Conservation (phyloP, 1,284 basidiomycete species). For the Cerrena zonata region DNA sequence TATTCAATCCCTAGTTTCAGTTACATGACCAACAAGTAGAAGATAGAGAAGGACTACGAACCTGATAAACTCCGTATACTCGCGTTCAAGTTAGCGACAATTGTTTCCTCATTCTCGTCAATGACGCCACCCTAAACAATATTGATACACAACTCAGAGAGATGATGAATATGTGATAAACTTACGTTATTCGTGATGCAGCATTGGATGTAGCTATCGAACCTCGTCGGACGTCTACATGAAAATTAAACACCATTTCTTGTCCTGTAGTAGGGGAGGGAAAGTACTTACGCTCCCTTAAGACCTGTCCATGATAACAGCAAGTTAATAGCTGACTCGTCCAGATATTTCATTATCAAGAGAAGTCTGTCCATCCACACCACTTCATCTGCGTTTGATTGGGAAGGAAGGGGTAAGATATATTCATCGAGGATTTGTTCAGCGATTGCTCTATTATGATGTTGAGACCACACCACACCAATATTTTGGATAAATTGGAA, state of each 20-base stretch:
- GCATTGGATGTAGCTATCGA: conserved; percentile 59
- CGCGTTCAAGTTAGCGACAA: conserved; percentile 51
- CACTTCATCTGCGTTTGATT: conserved; percentile 63
- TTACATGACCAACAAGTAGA: not conserved
- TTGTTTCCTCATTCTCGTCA: conserved; percentile 66
- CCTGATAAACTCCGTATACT: conserved; percentile 59
- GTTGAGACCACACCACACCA: too few species aligned
- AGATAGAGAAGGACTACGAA: conserved; percentile 27
- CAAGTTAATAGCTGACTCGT: conserved; percentile 51
- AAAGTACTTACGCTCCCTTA: conserved; percentile 51
- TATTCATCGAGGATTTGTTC: conserved; percentile 67
- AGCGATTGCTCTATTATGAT: conserved; percentile 50
- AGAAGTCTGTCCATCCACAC: conserved; percentile 84
- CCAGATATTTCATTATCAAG: conserved; percentile 67
- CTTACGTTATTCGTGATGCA: conserved; percentile 80
- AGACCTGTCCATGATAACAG: conserved; percentile 62
- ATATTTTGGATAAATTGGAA: too few species aligned
- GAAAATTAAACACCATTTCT: conserved; percentile 3
- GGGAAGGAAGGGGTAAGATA: conserved; percentile 77
- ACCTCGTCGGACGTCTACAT: conserved; percentile 55
- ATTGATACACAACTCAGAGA: conserved; percentile 4
- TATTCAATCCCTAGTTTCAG: too few species aligned
- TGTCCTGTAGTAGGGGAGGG: too few species aligned
- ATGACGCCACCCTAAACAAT: conserved; percentile 72
- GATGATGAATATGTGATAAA: conserved; percentile 15